Conservation (phyloP, 2,329 filamentous ascomycete genomes). For the Aschersonia sp. region DNA sequence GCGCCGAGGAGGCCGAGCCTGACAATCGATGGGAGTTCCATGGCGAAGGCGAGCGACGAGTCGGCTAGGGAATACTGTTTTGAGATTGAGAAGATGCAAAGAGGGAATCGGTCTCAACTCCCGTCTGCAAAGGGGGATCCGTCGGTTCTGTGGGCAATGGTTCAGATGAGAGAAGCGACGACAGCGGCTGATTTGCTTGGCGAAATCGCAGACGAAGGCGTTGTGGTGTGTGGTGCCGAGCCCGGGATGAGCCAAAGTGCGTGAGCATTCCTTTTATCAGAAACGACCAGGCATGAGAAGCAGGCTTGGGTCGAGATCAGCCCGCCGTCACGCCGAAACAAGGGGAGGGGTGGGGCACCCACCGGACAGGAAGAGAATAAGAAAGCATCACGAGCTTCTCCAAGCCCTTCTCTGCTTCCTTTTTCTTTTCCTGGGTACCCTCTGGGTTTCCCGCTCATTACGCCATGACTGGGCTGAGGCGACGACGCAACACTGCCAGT, state of each 20-base stretch:
- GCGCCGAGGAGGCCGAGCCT: constrained; percentile 3
- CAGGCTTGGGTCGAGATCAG: not conserved
- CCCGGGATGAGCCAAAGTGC: too few relatives aligned
- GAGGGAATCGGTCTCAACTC: too few relatives aligned
- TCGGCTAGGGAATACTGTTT: not conserved
- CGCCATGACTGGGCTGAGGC: not conserved
- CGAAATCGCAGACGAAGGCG: too few relatives aligned
- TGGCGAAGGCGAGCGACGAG: not conserved
- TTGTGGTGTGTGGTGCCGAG: too few relatives aligned
- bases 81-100: too few relatives aligned
- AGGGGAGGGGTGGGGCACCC: not conserved
- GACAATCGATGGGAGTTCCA: constrained; percentile 4
- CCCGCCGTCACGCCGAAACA: not conserved
- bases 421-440: too few relatives aligned
- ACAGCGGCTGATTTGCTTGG: too few relatives aligned
- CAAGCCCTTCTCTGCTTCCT: not conserved
- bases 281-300: not conserved
- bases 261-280: not conserved
- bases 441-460: too few relatives aligned
- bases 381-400: not conserved
- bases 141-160: too few relatives aligned
- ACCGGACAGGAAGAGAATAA: not conserved
- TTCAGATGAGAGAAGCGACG: too few relatives aligned
- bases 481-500: not conserved
- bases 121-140: too few relatives aligned